Conservation (phyloP, 169 alveolate species). For the Hammondia hammondi region DNA sequence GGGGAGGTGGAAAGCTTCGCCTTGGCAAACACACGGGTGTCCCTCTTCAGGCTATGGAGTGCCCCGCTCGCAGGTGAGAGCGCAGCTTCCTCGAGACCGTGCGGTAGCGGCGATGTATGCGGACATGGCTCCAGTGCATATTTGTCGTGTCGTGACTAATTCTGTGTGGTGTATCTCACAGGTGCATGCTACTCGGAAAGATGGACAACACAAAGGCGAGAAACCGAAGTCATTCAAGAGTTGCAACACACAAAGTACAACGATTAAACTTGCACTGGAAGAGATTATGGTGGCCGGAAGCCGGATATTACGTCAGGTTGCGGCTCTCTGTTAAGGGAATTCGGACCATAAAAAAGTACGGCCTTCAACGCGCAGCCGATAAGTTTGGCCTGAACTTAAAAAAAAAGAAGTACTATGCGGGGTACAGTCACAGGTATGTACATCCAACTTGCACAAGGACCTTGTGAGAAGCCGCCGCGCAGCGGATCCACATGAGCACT, state of each 20-base stretch:
- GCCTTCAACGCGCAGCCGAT: constrained; percentile 84
- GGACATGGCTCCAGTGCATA: not conserved
- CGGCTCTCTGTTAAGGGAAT: constrained; percentile 85
- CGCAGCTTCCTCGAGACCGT: not conserved
- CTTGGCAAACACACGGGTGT: constrained; percentile 77
- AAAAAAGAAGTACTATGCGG: constrained; percentile 84
- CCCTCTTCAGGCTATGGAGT: constrained; percentile 80
- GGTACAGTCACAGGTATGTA: constrained; percentile 71
- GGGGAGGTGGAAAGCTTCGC: constrained; percentile 83
- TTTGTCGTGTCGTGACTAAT: not conserved
- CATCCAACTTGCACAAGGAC: not conserved
- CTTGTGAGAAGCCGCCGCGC: not conserved
- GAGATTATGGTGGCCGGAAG: constrained; percentile 84
- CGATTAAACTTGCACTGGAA: constrained; percentile 83
- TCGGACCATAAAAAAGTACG: constrained; percentile 85
- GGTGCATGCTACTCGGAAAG: constrained; percentile 88
- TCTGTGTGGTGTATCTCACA: constrained; percentile 45
- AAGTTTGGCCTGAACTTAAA: constrained; percentile 82
- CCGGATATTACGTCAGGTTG: constrained; percentile 79
- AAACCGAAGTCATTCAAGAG: constrained; percentile 82
- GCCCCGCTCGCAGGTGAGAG: constrained; percentile 82
- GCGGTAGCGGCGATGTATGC: not conserved
- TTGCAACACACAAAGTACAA: constrained; percentile 80
- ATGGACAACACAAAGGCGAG: constrained; percentile 88
- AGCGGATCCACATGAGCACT: not conserved